phyloP scores from a whole-genome alignment of 805 yeast genomes.

The Spathaspora passalidarum region DNA sequence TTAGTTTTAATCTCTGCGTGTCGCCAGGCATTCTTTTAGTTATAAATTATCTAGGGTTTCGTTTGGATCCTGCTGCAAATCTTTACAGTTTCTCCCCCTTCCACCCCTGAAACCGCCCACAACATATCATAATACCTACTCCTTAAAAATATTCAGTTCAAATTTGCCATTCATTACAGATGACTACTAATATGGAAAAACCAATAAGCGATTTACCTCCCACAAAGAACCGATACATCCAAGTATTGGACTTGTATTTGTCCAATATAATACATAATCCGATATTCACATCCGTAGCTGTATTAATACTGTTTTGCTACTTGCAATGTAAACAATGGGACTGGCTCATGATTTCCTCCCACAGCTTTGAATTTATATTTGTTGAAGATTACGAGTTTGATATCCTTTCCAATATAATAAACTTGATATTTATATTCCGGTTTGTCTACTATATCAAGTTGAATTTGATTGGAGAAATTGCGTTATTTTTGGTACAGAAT shows the following conservation, averaged over 20 bases:
- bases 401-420: constrained; percentile 22
- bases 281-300: constrained; percentile 11
- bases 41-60: no score
- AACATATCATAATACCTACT: neutral
- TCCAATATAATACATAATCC: constrained; percentile 21
- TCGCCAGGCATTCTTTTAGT: no score
- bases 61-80: no score
- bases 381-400: constrained; percentile 16
- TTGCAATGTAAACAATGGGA: constrained; percentile 1
- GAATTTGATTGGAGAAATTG: constrained; percentile 15
- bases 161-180: neutral
- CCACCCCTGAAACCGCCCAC: neutral
- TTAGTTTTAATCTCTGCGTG: no score
- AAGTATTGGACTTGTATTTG: constrained; percentile 16
- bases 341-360: neutral
- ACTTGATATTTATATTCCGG: constrained; percentile 26
- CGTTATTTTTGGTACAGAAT: constrained; percentile 20
- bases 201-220: neutral
- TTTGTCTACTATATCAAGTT: constrained; percentile 15
- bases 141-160: no score
- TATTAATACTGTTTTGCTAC: constrained; percentile 6
- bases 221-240: constrained; percentile 8
- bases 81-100: no score
- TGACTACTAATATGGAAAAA: neutral
- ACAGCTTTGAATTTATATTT: constrained; percentile 8